Percentiles rank a stretch among this genome's conserved stretches.
Conservation (phyloP, 2,329 filamentous ascomycete species). For the Phialophora verrucosa region DNA sequence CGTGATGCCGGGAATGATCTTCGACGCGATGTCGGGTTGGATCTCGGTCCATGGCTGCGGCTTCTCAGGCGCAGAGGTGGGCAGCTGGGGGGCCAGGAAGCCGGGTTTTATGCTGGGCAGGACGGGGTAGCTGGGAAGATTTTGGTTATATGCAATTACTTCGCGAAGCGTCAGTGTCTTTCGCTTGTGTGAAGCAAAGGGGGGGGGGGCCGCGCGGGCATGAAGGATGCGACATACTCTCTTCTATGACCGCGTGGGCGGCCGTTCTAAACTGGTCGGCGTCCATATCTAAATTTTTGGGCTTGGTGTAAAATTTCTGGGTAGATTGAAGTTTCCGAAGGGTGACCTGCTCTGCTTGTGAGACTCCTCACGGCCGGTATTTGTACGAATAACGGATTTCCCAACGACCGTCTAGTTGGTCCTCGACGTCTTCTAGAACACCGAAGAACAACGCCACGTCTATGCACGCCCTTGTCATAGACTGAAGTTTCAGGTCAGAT, state of each 20-base stretch:
- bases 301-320: not conserved
- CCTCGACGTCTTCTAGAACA: conserved; percentile 52
- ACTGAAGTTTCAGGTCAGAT: not conserved
- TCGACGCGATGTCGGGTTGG: conserved; percentile 78
- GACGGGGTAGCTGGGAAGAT: conserved; percentile 71
- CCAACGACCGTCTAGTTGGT: not conserved
- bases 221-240: conserved; percentile 65
- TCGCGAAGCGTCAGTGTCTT: conserved; percentile 15
- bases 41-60: conserved; percentile 77
- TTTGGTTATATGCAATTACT: conserved; percentile 87
- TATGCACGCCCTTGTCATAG: conserved; percentile 50
- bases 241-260: conserved; percentile 78
- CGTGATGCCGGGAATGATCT: conserved; percentile 90
- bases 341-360: not conserved
- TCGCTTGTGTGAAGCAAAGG: not conserved
- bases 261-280: conserved; percentile 76
- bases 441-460: conserved; percentile 66
- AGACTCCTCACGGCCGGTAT: not conserved
- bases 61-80: conserved; percentile 68
- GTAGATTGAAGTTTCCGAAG: not conserved
- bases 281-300: conserved; percentile 65
- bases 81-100: conserved; percentile 81
- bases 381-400: not conserved
- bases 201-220: not conserved
- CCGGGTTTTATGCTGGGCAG: conserved; percentile 80